Evolutionary conservation across 192 early-diverging fungal species (phyloP).

Genomic region (Dissophora ornata): DNA sequence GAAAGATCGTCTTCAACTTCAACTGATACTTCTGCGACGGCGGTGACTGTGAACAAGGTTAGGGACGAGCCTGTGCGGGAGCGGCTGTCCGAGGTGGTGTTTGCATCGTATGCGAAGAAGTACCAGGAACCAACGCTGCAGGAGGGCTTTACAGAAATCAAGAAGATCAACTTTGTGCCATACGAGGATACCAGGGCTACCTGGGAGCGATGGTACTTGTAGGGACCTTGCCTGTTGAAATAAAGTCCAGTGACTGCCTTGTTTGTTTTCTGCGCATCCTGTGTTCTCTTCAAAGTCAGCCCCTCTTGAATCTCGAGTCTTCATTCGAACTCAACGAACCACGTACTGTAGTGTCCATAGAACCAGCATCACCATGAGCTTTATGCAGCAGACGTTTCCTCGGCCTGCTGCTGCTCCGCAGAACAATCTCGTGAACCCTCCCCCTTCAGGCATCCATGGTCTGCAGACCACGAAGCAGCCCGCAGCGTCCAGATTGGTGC

Average conservation of each 20-base stretch:
- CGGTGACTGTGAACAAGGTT: constrained; percentile 23
- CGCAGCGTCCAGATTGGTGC: neutral
- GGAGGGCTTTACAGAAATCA: constrained; percentile 74
- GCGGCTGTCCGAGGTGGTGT: constrained; percentile 67
- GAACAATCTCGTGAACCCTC: neutral
- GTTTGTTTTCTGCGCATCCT: too few species aligned
- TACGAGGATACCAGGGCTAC: constrained; percentile 60
- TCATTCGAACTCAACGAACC: too few species aligned
- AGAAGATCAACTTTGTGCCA: constrained; percentile 68
- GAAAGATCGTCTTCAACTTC: neutral
- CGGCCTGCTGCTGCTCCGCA: too few species aligned
- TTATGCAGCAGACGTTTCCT: too few species aligned
- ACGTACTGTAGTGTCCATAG: too few species aligned
- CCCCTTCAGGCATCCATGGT: too few species aligned
- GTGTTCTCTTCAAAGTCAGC: too few species aligned
- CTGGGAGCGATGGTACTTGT: constrained; percentile 69
- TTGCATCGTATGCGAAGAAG: constrained; percentile 56
- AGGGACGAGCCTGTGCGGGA: constrained; percentile 39
- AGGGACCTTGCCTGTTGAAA: neutral
- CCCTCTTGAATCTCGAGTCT: too few species aligned
- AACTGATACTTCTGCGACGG: neutral
- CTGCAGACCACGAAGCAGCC: too few species aligned
- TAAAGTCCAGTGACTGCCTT: too few species aligned
- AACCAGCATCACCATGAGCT: too few species aligned
- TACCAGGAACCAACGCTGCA: constrained; percentile 58